Conservation (phyloP, 768 basidiomycete genomes). For the Termitomyces sp. region DNA sequence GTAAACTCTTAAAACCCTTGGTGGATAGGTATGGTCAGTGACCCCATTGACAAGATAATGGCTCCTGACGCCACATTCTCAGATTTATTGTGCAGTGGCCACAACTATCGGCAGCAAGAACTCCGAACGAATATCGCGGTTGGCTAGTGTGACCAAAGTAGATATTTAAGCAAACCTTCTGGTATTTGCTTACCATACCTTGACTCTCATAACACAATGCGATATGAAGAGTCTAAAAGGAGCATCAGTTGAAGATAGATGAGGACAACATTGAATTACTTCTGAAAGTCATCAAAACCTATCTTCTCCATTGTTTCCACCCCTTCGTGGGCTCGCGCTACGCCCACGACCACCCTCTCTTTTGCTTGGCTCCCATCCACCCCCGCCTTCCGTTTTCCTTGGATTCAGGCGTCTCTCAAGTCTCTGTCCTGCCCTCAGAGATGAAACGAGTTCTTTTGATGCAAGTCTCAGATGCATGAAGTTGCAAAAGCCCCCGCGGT, state of each 20-base stretch:
- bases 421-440: constrained; percentile 76
- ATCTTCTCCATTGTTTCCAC: constrained; percentile 66
- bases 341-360: constrained; percentile 60
- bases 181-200: background rate
- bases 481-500: constrained; percentile 97
- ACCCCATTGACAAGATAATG: background rate
- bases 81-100: constrained; percentile 95
- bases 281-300: constrained; percentile 28
- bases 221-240: background rate
- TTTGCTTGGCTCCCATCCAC: constrained; percentile 80
- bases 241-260: background rate
- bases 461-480: constrained; percentile 96
- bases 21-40: constrained; percentile 60
- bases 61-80: background rate
- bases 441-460: constrained; percentile 75
- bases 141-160: constrained; percentile 51
- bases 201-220: background rate
- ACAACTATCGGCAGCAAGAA: constrained; percentile 26
- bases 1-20: constrained; percentile 70
- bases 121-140: constrained; percentile 47
- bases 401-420: constrained; percentile 77
- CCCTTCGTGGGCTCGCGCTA: constrained; percentile 68
- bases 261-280: constrained; percentile 1
- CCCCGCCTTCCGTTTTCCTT: constrained; percentile 52
- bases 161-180: background rate